phyloP scores from a whole-genome alignment of 1,139 yeast species.

The Candida pseudoviswanathii region DNA sequence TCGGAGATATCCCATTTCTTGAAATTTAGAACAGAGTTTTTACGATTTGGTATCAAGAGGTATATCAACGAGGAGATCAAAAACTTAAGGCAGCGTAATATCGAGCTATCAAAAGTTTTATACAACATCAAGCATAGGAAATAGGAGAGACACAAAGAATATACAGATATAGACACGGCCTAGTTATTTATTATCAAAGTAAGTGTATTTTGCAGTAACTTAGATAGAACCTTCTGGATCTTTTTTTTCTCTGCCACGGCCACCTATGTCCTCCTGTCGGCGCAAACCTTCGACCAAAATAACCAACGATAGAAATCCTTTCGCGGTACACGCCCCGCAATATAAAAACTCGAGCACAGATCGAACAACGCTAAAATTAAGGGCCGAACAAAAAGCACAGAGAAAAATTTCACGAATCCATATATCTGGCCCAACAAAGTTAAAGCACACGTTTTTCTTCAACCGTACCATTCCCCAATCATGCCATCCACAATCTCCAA shows the following conservation, averaged over 20 bases:
- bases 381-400: too few relatives aligned
- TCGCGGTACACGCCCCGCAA: too few relatives aligned
- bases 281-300: background rate
- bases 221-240: conserved; percentile 9
- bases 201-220: conserved; percentile 9
- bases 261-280: background rate
- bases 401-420: conserved; percentile 1
- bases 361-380: background rate
- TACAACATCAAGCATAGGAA: conserved; percentile 3
- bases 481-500: conserved; percentile 32
- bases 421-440: too few relatives aligned
- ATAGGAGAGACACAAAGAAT: background rate
- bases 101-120: conserved; percentile 12
- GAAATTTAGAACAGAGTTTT: conserved; percentile 47
- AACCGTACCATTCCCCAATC: background rate
- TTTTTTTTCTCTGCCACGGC: background rate
- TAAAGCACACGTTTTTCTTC: conserved; percentile 4
- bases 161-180: too few relatives aligned
- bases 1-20: conserved; percentile 62
- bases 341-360: background rate
- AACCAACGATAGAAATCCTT: too few relatives aligned
- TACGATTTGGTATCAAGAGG: conserved; percentile 37
- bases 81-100: conserved; percentile 12
- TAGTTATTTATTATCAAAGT: too few relatives aligned
- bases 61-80: conserved; percentile 24